phyloP scores from a whole-genome alignment of 2,329 filamentous ascomycete species.

The Metarhizium anisopliae region DNA sequence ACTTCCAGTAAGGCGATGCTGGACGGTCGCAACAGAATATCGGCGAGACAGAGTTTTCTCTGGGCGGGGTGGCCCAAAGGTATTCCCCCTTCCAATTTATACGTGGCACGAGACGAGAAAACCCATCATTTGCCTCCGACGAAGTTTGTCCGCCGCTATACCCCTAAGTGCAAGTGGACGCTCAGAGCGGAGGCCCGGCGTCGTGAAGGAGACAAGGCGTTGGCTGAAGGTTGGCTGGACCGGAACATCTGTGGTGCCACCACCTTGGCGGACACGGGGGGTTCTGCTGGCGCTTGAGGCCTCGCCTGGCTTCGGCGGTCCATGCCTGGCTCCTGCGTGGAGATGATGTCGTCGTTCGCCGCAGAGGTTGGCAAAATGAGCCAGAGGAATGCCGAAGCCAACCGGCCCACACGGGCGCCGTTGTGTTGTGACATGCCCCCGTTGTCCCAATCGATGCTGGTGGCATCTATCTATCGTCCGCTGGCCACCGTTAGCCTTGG shows the following conservation, averaged over 20 bases:
- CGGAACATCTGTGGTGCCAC: conserved; percentile 8
- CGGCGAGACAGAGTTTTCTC: not conserved
- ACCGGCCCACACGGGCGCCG: not conserved
- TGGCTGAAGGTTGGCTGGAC: conserved; percentile 7
- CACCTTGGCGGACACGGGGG: conserved; percentile 6
- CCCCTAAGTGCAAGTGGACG: conserved; percentile 50
- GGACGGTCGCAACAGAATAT: not conserved
- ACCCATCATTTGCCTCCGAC: conserved; percentile 3
- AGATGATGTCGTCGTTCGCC: not conserved
- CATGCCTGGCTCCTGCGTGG: not conserved
- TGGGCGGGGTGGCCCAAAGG: conserved; percentile 3
- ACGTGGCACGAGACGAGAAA: conserved; percentile 4
- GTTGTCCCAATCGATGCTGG: not conserved
- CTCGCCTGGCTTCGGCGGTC: not conserved
- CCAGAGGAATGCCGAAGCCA: conserved; percentile 7
- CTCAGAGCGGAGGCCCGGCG: conserved; percentile 16
- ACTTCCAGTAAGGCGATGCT: not conserved
- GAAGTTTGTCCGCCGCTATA: conserved; percentile 29
- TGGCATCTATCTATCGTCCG: not conserved
- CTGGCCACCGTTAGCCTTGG: no score
- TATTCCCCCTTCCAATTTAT: conserved; percentile 5
- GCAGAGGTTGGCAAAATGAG: not conserved
- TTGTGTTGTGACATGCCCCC: not conserved
- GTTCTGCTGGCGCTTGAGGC: not conserved
- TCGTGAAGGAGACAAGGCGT: conserved; percentile 6